Base-by-base conservation (phyloP, 2,329 filamentous ascomycete genomes). In the Cladophialophora chaetospira region DNA sequence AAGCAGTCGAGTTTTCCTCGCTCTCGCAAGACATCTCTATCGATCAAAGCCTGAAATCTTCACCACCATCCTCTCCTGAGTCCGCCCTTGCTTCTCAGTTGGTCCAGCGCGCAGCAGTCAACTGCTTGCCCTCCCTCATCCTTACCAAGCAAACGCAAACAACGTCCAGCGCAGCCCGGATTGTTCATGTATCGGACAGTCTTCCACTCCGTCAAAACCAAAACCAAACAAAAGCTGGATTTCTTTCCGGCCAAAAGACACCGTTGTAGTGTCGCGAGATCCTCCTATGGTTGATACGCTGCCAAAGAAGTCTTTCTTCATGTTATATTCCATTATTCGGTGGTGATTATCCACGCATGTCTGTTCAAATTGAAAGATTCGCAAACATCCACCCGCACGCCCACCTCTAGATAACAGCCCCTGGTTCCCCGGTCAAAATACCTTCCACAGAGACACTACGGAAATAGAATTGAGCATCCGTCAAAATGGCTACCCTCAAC, bases 111-210 rank as follows among this genome's bases (percentile, higher is more conserved):
- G 11, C 33, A 26, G 47, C 46, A 23, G 68, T 23, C 13, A 21
- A 13, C 23, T 25, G 42, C 42, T 26, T 43, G 29, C 28, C 33
- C 50, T 17, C 17, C n/a, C 31, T 31, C 40, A 21, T 35, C 19
- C 23, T 33, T 10, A 13, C 67, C 35, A 55, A 46, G 36, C 55
- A 58, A 51, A 43, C 48, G 35, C 48, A 26, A n/a, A 42, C 48
- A 51, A 23, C 49, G 45, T 57, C 59, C 56, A 58, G 45, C 57
- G 60, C 61, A 63, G 45, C 57, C 59, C 54, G 70, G 73, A 79
- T 80, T 88, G 91, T 96, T 89, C 95, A 96, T 96, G 91, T 96
- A 96, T 96, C 91, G 91, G 90, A 88, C 90, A 89, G 88, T 88
- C 86, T 84, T 84, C 85, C 85, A 89, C 88, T 86, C 91, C 87